phyloP scores from a whole-genome alignment of 2,329 filamentous ascomycete genomes.

The Pyrenochaeta sp. region DNA sequence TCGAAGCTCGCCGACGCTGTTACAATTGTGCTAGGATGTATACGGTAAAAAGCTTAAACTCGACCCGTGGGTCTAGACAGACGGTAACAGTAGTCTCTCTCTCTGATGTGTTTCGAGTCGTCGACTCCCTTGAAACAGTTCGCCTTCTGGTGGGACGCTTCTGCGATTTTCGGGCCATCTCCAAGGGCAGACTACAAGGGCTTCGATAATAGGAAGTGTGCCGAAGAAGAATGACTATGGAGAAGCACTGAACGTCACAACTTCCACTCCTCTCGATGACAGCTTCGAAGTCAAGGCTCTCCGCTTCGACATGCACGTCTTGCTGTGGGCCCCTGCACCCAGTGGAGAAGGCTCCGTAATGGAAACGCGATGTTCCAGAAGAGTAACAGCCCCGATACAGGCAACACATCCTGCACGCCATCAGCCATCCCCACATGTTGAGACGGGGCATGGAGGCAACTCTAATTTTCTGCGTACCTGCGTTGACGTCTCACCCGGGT shows the following conservation, averaged over 20 bases:
- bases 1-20: constrained; percentile 4
- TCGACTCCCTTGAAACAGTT: too few relatives aligned
- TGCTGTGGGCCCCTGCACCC: constrained; percentile 3
- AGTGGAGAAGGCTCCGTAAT: background rate
- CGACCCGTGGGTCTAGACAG: too few relatives aligned
- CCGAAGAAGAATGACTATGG: too few relatives aligned
- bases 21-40: too few relatives aligned
- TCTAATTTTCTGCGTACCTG: constrained; percentile 1
- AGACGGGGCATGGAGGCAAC: constrained; percentile 7
- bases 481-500: constrained; percentile 4
- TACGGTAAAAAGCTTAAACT: too few relatives aligned
- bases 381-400: constrained; percentile 7
- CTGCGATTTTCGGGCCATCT: too few relatives aligned
- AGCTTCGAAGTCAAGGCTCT: background rate
- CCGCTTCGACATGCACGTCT: constrained; percentile 6
- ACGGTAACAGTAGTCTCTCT: too few relatives aligned
- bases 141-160: too few relatives aligned
- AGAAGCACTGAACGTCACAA: too few relatives aligned
- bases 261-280: background rate
- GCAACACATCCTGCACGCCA: constrained; percentile 2
- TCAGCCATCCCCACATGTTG: constrained; percentile 3
- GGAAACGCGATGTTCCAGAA: constrained; percentile 6
- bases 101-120: too few relatives aligned
- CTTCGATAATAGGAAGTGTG: too few relatives aligned
- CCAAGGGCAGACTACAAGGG: too few relatives aligned